Conservation (phyloP, 2,329 filamentous ascomycete genomes). For the Fusarium drepaniforme region DNA sequence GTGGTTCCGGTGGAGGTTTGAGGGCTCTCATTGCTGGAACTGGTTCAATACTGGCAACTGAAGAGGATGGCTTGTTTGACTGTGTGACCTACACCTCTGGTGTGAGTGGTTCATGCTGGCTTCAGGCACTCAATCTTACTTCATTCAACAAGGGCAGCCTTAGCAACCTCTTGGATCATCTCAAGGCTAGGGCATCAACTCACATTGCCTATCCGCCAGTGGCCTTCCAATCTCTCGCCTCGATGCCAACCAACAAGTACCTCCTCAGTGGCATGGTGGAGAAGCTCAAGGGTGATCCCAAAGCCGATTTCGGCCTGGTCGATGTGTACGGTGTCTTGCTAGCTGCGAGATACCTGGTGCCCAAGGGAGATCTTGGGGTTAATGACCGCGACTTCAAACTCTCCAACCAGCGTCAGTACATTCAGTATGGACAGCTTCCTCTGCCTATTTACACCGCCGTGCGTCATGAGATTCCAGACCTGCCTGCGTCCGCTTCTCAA, state of each 20-base stretch:
- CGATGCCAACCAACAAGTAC: conserved; percentile 92
- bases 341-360: conserved; percentile 86
- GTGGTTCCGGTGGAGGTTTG: conserved; percentile 91
- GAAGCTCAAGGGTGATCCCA: conserved; percentile 81
- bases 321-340: conserved; percentile 92
- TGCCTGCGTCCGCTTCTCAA: conserved; percentile 53
- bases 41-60: conserved; percentile 85
- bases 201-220: conserved; percentile 95
- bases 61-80: conserved; percentile 91
- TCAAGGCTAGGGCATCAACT: conserved; percentile 85
- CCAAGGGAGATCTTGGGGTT: conserved; percentile 79
- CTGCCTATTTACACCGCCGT: conserved; percentile 97
- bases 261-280: conserved; percentile 90
- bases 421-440: conserved; percentile 83
- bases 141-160: conserved; percentile 79
- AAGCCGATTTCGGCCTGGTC: conserved; percentile 87
- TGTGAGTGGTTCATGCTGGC: conserved; percentile 96
- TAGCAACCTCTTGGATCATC: conserved; percentile 79
- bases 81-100: conserved; percentile 96
- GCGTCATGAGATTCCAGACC: conserved; percentile 89
- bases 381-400: conserved; percentile 87
- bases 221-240: conserved; percentile 84
- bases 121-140: conserved; percentile 84
- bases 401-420: conserved; percentile 83
- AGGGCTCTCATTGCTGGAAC: conserved; percentile 91